Percentiles rank a stretch among this genome's conserved stretches.
Evolutionary conservation across 2,329 filamentous ascomycete species (phyloP).

Genomic region (Fusarium sp.): DNA sequence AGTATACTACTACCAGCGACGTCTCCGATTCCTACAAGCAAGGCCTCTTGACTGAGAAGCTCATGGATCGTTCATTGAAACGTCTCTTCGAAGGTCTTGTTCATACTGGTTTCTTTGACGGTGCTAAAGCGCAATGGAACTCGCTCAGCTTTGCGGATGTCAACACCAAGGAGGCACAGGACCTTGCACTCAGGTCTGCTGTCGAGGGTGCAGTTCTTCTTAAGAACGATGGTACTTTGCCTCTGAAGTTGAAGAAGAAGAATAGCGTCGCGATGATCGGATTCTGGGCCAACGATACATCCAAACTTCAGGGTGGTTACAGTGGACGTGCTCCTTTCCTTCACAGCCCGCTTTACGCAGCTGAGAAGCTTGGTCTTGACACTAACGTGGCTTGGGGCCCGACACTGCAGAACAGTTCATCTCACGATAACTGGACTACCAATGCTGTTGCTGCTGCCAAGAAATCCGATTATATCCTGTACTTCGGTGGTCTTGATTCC

Average conservation of each 20-base stretch:
- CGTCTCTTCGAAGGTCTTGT: conserved; percentile 4
- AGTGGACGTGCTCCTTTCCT: not conserved
- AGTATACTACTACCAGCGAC: conserved; percentile 12
- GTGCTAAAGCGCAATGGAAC: not conserved
- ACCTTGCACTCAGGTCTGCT: not conserved
- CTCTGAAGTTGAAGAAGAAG: not conserved
- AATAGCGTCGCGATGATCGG: not conserved
- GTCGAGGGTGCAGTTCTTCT: not conserved
- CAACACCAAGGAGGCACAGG: not conserved
- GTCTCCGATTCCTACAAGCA: not conserved
- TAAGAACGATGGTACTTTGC: not conserved
- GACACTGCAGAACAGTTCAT: not conserved
- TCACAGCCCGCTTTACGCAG: not conserved
- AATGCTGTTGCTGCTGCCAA: not conserved
- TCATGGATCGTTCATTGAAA: not conserved
- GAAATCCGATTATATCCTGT: conserved; percentile 1
- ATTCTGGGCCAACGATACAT: conserved; percentile 1
- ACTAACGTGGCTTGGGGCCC: not conserved
- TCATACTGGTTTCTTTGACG: conserved; percentile 6
- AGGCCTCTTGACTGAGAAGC: conserved; percentile 2
- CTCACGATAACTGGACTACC: not conserved
- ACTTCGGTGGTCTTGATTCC: not conserved
- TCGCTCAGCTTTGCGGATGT: not conserved
- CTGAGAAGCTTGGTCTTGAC: not conserved
- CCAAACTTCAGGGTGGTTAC: not conserved